Evolutionary conservation across 768 basidiomycete species (phyloP), one percentile per base, ranked within the genome.

Genomic region (Mycena rebaudengoi): DNA sequence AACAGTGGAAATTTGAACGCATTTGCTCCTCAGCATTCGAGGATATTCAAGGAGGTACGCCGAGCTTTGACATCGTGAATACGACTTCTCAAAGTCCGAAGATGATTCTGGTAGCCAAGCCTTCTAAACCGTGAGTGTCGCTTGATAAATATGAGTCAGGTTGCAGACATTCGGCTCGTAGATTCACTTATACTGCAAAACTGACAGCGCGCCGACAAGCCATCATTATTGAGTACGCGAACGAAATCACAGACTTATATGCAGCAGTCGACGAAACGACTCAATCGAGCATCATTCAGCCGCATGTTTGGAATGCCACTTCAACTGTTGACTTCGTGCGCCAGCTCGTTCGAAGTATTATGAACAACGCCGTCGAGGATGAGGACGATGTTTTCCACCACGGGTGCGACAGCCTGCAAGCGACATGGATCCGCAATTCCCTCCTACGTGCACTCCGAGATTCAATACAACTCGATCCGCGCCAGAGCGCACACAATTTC

Each of bases 21-120:
- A 14, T 77, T 68, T 59, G 80, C 80, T 1, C 81, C 80, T 8
- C 72, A 78, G 48, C 80, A 82, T 53, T 81, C 80, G 0, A 69
- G 79, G n/a, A 53, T 82, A 5, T 81, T 80, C 73, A 81, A 79
- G 65, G 81, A 79, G 75, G 79, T 75, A 13, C 35, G 66, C 60
- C 21, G 61, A 21, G 6, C 37, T 1, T n/a, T 2, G 25, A 25
- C 13, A 3, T 32, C 26, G 4, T 16, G 21, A 35, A 8, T 11
- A 43, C 21, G 45, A 1, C 10, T 48, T 45, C 25, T 12, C 28
- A 7, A 18, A 12, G 21, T 10, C 40, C 8, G 26, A 21, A 81
- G 79, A 82, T 81, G 81, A 78, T 82, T 35, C 26, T 79, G 13
- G 72, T 80, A 25, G 66, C 76, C 11, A 70, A 65, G 1, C 73